A percentile compares a stretch with the other conserved stretches of the same genome.
Evolutionary conservation across 2,329 filamentous ascomycete species (phyloP).

Genomic region (Monilinia aucupariae): DNA sequence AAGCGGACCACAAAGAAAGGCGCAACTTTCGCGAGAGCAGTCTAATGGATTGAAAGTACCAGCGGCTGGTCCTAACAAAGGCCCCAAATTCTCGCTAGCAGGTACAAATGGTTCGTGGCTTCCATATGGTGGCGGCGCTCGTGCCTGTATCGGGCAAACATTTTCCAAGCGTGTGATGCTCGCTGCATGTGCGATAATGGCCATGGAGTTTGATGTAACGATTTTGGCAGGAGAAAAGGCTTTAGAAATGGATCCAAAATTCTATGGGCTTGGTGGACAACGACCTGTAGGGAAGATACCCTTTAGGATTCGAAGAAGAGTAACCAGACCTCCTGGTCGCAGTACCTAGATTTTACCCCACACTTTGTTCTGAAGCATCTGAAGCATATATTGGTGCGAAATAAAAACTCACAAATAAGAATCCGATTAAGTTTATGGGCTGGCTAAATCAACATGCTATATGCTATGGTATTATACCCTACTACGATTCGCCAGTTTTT

Average conservation of each 20-base stretch:
- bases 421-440: neutral
- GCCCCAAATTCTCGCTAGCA: neutral
- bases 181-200: neutral
- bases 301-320: neutral
- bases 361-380: no score
- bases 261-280: neutral
- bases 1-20: neutral
- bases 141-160: neutral
- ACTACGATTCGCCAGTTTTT: conserved; percentile 59
- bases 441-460: neutral
- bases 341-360: no score
- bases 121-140: neutral
- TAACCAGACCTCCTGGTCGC: no score
- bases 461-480: conserved; percentile 2
- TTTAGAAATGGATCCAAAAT: neutral
- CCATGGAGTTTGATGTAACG: neutral
- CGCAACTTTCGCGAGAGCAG: neutral
- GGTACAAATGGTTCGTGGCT: neutral
- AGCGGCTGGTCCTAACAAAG: neutral
- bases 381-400: no score
- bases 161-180: neutral
- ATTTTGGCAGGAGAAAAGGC: neutral
- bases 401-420: neutral
- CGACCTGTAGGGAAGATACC: neutral
- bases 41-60: neutral